Evolutionary conservation across 1,139 yeast species (phyloP), one percentile per base, ranked within the genome.

Genomic region (Hanseniaspora sp.): DNA sequence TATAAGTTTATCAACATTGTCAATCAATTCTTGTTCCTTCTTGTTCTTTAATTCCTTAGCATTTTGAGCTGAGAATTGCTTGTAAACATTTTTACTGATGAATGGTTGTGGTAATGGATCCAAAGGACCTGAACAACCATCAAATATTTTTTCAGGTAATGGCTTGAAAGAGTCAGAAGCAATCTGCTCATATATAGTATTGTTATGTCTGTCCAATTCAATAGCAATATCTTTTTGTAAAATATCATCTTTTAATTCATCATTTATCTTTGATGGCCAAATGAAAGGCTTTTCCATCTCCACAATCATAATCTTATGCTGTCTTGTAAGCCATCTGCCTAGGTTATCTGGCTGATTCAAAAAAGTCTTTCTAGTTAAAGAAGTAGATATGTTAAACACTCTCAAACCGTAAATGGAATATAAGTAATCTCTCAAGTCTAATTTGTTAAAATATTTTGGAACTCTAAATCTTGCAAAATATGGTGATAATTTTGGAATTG

Each of bases 381-480:
- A 95, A 18, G 92, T 86, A 0, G 96, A 86, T 41, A 90, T 78
- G 66, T 86, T 86, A 67, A 87, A 75, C 0, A 95, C 96, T 63
- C 96, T 76, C 60, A 90, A 74, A 1, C 95, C 95, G 64, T 90
- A 90, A 5, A 90, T 74, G 64, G 88, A 81, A 79, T 83, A 90
- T 60, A 90, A 74, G 65, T 90, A 90, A 71, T 90, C 97, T 68
- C 96, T 77, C 61, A 90, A 75, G 66, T 88, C 96, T 71, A 88
- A 74, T 69, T 87, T 87, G 72, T 90, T 90, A 75, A 88, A 87
- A 57, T 86, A 79, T 65, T 86, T 80, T 29, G 97, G 96, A 35
- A 90, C 96, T 60, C 86, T 79, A 67, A 90, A 90, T 69, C 87
- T 88, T 52, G 96, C 96, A 69, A 88, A 96, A 70, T 83, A 87